Base-by-base conservation (phyloP, 1,284 basidiomycete genomes). In the Malassezia obtusa region DNA sequence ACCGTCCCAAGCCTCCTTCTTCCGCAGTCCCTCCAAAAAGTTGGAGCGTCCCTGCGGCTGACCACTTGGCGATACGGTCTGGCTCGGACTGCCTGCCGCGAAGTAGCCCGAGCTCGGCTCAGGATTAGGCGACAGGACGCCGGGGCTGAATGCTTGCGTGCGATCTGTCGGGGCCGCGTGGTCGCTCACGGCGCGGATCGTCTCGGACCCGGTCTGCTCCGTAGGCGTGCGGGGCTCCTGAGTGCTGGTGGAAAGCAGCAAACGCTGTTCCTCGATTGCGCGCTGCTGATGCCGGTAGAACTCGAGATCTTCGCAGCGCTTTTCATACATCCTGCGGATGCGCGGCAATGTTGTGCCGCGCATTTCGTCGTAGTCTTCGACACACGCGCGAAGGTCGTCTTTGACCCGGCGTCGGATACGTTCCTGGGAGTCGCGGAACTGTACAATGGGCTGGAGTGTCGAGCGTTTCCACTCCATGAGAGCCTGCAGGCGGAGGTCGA, bases 261-360 rank as follows among this genome's bases (percentile, higher is more conserved):
- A 48, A 12, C 65, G 60, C 47, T 71, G 68, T 31, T 71, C 70
- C 25, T 73, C 70, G 17, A 70, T 59, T 0, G 70, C 70, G 43
- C 63, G 60, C 21, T 67, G 64, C 55, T 73, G 70, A 12, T 62
- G 55, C 15, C 62, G 41, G 25, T 41, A 56, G n/a, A 50, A 46
- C 25, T 50, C 55, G 30, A 55, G 59, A 47, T 69, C 65, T 48
- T 73, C 70, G 37, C 68, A 68, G 26, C 57, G 61, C 45, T 62
- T 64, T 31, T 71, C 68, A 52, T 73, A 73, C 15, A 51, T 45
- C 32, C 59, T 52, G 24, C 60, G 59, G 21, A 68, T 62, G 37
- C 62, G 63, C 5, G 64, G 67, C 3, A 72, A 53, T 12, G 52
- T 65, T 17, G 45, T 24, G 39, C 58, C 49, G 33, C 65, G 62